Conservation (phyloP, 345 rosid genomes). For the Rhizophora mangle region DNA sequence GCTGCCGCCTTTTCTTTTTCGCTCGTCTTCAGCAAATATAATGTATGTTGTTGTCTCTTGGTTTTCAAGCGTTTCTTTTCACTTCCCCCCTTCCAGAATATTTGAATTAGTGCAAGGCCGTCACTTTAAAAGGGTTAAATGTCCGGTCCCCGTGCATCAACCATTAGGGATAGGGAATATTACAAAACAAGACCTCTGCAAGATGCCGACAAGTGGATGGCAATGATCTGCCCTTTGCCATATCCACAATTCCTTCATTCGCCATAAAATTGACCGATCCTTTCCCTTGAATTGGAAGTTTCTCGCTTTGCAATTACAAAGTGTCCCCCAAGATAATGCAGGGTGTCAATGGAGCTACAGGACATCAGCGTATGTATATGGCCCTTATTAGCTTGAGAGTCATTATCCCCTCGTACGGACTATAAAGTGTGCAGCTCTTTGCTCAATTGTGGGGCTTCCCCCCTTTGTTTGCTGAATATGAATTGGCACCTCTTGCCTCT, state of each 20-base stretch:
- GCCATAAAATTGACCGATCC: slow-evolving; percentile 11
- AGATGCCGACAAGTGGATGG: slow-evolving; percentile 29
- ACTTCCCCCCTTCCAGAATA: no score
- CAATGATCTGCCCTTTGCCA: slow-evolving; percentile 7
- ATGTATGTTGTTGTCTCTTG: not conserved
- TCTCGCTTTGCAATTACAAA: slow-evolving; percentile 26
- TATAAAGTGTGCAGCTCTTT: slow-evolving; percentile 20
- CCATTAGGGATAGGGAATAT: not conserved
- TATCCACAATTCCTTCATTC: slow-evolving; percentile 3
- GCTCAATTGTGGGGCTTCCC: slow-evolving; percentile 11
- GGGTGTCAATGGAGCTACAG: slow-evolving; percentile 20
- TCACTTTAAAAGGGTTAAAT: no score
- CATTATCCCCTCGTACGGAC: slow-evolving; percentile 42
- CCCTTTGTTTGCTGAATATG: not conserved
- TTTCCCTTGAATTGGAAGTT: slow-evolving; percentile 29
- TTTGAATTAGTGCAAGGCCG: no score
- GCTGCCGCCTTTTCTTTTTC: no score
- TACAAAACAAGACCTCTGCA: not conserved
- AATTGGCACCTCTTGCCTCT: not conserved
- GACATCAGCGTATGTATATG: slow-evolving; percentile 24
- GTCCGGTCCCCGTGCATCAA: no score
- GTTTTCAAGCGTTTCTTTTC: not conserved
- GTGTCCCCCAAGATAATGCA: slow-evolving; percentile 33
- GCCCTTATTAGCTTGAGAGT: slow-evolving; percentile 33
- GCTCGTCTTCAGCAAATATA: no score